phyloP scores from a whole-genome alignment of 2,329 filamentous ascomycete genomes.

The Plenodomus lindquistii region DNA sequence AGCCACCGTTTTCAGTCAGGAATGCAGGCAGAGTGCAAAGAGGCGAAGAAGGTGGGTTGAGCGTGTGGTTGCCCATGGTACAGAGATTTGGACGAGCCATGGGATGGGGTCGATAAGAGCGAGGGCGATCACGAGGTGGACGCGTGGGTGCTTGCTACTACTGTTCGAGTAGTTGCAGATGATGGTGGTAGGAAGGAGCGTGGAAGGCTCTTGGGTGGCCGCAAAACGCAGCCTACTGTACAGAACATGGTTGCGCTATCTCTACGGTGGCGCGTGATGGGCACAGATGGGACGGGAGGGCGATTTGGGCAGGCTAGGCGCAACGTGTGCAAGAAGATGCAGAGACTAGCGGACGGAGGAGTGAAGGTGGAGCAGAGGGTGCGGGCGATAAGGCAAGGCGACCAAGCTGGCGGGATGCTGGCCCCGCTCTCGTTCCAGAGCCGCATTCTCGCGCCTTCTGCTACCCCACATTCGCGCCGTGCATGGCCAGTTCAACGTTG shows the following conservation, averaged over 20 bases:
- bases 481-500: not conserved
- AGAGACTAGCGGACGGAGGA: not conserved
- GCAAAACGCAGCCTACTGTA: not conserved
- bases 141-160: slow-evolving; percentile 9
- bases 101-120: slow-evolving; percentile 4
- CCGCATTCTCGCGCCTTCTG: not conserved
- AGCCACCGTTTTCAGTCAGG: slow-evolving; percentile 5
- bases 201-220: not conserved
- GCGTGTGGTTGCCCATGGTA: slow-evolving; percentile 21
- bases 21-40: slow-evolving; percentile 2
- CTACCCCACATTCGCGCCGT: slow-evolving; percentile 1
- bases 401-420: not conserved
- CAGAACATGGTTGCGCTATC: not conserved
- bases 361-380: not conserved
- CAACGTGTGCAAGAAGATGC: not conserved
- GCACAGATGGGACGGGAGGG: not conserved
- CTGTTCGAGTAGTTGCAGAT: slow-evolving; percentile 11
- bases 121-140: slow-evolving; percentile 2
- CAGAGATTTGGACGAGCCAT: slow-evolving; percentile 13
- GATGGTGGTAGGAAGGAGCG: slow-evolving; percentile 12
- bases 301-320: not conserved
- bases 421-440: slow-evolving; percentile 1
- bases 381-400: not conserved
- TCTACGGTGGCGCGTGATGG: not conserved
- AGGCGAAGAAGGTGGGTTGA: slow-evolving; percentile 24